phyloP scores from a whole-genome alignment of 1,284 basidiomycete species.

The Phaffia rhodozyma region DNA sequence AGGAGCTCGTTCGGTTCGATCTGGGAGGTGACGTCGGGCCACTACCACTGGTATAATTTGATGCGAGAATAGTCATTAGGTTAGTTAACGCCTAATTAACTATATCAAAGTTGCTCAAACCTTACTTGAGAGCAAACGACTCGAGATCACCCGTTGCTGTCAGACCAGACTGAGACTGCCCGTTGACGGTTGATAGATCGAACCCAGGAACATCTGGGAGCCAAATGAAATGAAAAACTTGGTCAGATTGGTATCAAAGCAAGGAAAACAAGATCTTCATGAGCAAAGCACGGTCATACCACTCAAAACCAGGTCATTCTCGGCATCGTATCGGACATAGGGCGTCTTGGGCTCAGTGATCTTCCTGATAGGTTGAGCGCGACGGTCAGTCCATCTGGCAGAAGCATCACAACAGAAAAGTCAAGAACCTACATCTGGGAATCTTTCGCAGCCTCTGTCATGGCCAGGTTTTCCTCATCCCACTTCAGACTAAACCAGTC shows the following conservation, averaged over 20 bases:
- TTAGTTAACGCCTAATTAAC: too few relatives aligned
- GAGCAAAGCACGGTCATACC: slow-evolving; percentile 40
- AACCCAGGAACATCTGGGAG: slow-evolving; percentile 17
- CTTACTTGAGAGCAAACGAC: too few relatives aligned
- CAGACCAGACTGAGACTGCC: background rate
- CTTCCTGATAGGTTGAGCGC: slow-evolving; percentile 40
- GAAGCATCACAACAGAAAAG: background rate
- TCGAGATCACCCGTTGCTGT: too few relatives aligned
- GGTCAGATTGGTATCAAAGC: background rate
- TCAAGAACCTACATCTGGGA: slow-evolving; percentile 53
- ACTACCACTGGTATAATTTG: background rate
- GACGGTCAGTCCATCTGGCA: background rate
- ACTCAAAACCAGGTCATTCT: slow-evolving; percentile 59
- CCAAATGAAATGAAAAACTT: background rate
- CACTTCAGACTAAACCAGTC: slow-evolving; percentile 70
- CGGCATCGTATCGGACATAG: slow-evolving; percentile 76
- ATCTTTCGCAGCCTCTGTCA: slow-evolving; percentile 83
- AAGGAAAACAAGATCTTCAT: background rate
- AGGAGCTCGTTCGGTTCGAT: background rate
- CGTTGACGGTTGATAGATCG: slow-evolving; percentile 15
- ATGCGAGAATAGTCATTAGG: too few relatives aligned
- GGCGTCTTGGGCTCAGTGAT: slow-evolving; percentile 96
- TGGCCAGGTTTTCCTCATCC: slow-evolving; percentile 82
- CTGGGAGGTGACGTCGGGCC: background rate
- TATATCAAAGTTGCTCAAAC: too few relatives aligned